Evolutionary conservation across 2,329 filamentous ascomycete genomes (phyloP).

Genomic region (Xylogone sp.): DNA sequence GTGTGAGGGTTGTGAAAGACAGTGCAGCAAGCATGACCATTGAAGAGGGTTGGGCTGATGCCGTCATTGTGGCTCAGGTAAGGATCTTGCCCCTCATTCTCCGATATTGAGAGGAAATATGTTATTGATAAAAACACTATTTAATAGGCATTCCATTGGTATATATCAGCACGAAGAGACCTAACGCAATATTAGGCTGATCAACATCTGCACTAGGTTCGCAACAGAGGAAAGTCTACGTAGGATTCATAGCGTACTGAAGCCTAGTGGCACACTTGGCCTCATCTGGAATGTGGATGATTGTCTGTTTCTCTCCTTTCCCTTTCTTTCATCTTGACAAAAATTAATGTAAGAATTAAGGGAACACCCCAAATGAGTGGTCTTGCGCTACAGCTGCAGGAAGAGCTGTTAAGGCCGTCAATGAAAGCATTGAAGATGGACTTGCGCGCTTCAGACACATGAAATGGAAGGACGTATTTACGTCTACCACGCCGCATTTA

Average conservation of each 20-base stretch:
- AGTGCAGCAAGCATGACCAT: constrained; percentile 54
- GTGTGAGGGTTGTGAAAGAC: constrained; percentile 48
- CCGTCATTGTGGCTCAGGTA: constrained; percentile 65
- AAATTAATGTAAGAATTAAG: neutral
- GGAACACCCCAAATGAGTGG: constrained; percentile 25
- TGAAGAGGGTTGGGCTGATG: constrained; percentile 58
- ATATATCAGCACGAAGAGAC: neutral
- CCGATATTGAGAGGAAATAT: neutral
- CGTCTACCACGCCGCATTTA: constrained; percentile 25
- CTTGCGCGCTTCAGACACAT: constrained; percentile 62
- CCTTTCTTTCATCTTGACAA: constrained; percentile 25
- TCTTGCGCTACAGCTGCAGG: constrained; percentile 55
- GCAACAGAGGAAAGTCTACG: constrained; percentile 56
- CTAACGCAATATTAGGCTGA: neutral
- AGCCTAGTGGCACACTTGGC: constrained; percentile 56
- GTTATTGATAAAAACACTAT: neutral
- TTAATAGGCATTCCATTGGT: constrained; percentile 43
- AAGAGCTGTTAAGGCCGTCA: constrained; percentile 51
- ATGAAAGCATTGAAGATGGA: constrained; percentile 52
- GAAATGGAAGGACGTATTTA: constrained; percentile 63
- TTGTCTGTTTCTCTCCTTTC: constrained; percentile 41
- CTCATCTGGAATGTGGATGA: constrained; percentile 74
- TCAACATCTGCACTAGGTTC: no score
- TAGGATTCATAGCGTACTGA: constrained; percentile 63
- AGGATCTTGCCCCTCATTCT: constrained; percentile 21